Conservation (phyloP, 768 basidiomycete genomes). For the Crucibulum laeve region DNA sequence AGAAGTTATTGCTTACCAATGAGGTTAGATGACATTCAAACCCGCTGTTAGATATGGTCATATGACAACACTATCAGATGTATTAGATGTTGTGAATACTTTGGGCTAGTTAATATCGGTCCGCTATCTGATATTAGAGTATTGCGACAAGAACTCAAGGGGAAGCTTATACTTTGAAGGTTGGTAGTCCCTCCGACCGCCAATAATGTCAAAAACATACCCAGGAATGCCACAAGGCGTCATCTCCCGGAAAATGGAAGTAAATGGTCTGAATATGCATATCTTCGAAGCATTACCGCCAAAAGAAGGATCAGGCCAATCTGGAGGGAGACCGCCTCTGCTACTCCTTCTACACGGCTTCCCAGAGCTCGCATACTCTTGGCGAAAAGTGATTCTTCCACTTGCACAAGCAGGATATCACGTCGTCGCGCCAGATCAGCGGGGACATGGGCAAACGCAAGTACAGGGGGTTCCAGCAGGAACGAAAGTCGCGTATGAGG, state of each 20-base stretch:
- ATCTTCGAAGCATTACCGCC: conserved; percentile 42
- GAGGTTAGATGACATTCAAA: too few relatives aligned
- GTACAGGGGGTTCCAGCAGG: conserved; percentile 4
- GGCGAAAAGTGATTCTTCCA: conserved; percentile 53
- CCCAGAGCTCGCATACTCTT: conserved; percentile 63
- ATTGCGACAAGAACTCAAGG: too few relatives aligned
- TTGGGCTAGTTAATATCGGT: not conserved
- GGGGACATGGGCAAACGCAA: conserved; percentile 48
- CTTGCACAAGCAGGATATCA: conserved; percentile 48
- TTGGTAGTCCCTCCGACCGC: not conserved
- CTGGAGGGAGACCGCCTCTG: too few relatives aligned
- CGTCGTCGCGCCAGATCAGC: conserved; percentile 60
- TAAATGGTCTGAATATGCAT: conserved; percentile 49
- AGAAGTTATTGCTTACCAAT: too few relatives aligned
- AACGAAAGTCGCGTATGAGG: conserved; percentile 32
- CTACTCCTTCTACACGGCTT: conserved; percentile 63
- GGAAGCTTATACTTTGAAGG: too few relatives aligned
- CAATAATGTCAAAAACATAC: conserved; percentile 1
- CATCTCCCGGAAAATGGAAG: conserved; percentile 31
- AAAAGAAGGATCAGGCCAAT: conserved; percentile 9
- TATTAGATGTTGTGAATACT: too few relatives aligned
- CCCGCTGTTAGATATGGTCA: too few relatives aligned
- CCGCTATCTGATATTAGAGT: not conserved
- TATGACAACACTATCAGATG: too few relatives aligned
- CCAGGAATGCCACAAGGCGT: conserved; percentile 23